Percentiles rank a stretch among this genome's conserved stretches.
Evolutionary conservation across 345 rosid genomes (phyloP).

Genomic region (Trapa incisa): DNA sequence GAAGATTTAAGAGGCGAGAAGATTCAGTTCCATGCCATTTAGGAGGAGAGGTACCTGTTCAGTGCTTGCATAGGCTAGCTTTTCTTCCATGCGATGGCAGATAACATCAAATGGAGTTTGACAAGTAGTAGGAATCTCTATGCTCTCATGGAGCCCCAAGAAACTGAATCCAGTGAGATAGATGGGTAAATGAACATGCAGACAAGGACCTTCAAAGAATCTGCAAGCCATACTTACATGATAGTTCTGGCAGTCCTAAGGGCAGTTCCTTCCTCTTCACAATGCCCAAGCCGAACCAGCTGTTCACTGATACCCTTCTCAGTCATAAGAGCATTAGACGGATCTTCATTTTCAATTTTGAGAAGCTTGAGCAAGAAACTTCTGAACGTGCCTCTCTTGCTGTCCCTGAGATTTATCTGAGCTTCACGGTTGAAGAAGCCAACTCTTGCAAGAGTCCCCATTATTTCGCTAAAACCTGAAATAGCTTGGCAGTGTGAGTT

Average conservation of each 20-base stretch:
- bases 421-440: constrained; percentile 49
- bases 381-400: constrained; percentile 33
- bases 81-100: constrained; percentile 76
- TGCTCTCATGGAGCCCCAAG: constrained; percentile 58
- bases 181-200: neutral
- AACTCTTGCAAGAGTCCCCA: constrained; percentile 66
- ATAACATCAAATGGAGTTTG: constrained; percentile 47
- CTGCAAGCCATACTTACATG: constrained; percentile 25
- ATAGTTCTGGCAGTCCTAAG: constrained; percentile 57
- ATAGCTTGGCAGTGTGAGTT: neutral
- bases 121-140: constrained; percentile 51
- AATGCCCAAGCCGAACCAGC: constrained; percentile 47
- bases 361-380: constrained; percentile 44
- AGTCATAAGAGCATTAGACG: constrained; percentile 16
- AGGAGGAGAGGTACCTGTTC: constrained; percentile 48
- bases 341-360: constrained; percentile 15
- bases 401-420: constrained; percentile 30
- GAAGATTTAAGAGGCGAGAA: neutral
- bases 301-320: constrained; percentile 52
- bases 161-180: constrained; percentile 24
- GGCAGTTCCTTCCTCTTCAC: constrained; percentile 46
- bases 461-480: constrained; percentile 62
- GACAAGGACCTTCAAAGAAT: no score
- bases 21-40: neutral
- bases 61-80: constrained; percentile 47